Conservation (phyloP, 1,284 basidiomycete genomes). For the Ceratorhiza oryzae-sativae region DNA sequence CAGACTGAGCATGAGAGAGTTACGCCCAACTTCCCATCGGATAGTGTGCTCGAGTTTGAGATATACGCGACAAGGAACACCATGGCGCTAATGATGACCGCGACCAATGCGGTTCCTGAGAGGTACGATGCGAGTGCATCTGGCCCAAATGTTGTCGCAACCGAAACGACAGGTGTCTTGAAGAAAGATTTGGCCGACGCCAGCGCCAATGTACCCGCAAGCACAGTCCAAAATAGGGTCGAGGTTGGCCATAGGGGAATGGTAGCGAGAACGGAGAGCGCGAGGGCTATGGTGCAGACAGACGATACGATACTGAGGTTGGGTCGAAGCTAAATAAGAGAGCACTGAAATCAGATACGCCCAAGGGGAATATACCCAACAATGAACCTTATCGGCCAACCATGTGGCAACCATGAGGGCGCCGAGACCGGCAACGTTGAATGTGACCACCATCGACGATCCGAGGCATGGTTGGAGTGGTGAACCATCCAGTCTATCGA, state of each 20-base stretch:
- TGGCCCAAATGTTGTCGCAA: conserved; percentile 6
- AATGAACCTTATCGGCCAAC: conserved; percentile 6
- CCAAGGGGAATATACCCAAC: neutral
- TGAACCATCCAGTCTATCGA: neutral
- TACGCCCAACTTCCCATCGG: neutral
- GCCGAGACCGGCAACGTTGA: neutral
- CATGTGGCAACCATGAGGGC: neutral
- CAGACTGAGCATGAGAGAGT: neutral
- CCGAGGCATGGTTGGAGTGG: neutral
- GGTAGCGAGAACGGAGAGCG: neutral
- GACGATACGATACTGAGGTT: neutral
- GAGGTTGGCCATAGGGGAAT: neutral
- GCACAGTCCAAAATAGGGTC: neutral
- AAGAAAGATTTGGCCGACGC: neutral
- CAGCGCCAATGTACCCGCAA: neutral
- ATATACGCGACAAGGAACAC: neutral
- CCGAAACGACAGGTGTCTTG: neutral
- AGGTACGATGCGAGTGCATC: neutral
- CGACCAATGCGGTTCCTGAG: neutral
- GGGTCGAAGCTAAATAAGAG: neutral
- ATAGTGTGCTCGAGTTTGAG: neutral
- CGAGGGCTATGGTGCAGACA: neutral
- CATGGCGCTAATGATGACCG: neutral
- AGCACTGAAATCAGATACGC: too few species aligned
- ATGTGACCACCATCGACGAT: neutral